A percentile compares a stretch with the other conserved stretches of the same genome.
Conservation (phyloP, 495 filamentous ascomycete species). For the Hapsidospora chrysogenum region DNA sequence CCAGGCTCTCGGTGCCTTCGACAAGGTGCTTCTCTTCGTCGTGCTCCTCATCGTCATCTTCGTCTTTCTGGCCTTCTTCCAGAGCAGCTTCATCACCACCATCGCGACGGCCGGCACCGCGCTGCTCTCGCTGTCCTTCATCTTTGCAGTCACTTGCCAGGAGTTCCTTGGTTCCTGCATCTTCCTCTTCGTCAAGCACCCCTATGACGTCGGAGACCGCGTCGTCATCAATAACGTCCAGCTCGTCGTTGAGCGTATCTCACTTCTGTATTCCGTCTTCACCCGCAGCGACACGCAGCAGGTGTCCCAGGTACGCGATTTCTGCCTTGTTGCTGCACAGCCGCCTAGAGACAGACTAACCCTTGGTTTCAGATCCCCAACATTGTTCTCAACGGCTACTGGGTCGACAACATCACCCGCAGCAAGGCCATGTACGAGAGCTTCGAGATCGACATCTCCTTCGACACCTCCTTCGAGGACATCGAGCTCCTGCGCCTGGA, state of each 20-base stretch:
- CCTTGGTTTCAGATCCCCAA: constrained; percentile 51
- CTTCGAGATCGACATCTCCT: constrained; percentile 60
- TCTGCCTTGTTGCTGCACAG: background rate
- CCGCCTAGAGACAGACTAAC: no score
- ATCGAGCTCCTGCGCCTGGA: constrained; percentile 67
- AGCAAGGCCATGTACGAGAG: constrained; percentile 84
- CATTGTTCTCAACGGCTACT: constrained; percentile 72
- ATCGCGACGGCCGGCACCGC: constrained; percentile 92
- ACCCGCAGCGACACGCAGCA: constrained; percentile 67
- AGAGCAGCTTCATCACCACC: constrained; percentile 67
- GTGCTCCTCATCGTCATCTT: constrained; percentile 68
- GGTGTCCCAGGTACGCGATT: constrained; percentile 42
- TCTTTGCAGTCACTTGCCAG: constrained; percentile 80
- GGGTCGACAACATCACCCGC: constrained; percentile 85
- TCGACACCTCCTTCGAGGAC: constrained; percentile 76
- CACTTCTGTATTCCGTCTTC: constrained; percentile 87
- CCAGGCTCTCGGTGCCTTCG: constrained; percentile 80
- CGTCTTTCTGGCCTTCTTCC: constrained; percentile 80
- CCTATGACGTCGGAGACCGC: constrained; percentile 77
- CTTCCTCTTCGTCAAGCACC: constrained; percentile 96
- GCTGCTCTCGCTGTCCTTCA: constrained; percentile 81
- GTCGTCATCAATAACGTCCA: constrained; percentile 62
- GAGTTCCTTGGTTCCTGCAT: constrained; percentile 93
- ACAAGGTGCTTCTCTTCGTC: constrained; percentile 63
- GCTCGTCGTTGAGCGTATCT: constrained; percentile 82